phyloP scores from a whole-genome alignment of 768 basidiomycete genomes.

The Chalciporus pseudorubinellus region DNA sequence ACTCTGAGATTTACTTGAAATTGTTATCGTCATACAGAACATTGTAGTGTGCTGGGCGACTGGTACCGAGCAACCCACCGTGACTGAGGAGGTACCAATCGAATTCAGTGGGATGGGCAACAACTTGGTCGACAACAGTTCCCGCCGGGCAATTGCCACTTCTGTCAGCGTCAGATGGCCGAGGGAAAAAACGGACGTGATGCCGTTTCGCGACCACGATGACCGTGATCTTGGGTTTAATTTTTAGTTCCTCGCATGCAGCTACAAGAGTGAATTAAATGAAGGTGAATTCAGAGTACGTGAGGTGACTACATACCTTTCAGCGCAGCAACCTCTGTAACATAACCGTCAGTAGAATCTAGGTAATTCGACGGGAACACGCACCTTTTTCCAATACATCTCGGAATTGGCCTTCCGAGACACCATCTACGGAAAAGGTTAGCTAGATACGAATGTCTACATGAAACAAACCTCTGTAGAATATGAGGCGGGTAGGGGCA shows the following conservation, averaged over 20 bases:
- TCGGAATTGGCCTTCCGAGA: slow-evolving; percentile 55
- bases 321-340: slow-evolving; percentile 55
- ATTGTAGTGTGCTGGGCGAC: slow-evolving; percentile 60
- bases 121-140: slow-evolving; percentile 70
- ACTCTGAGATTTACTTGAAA: slow-evolving; percentile 45
- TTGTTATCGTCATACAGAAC: slow-evolving; percentile 49
- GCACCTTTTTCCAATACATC: slow-evolving; percentile 52
- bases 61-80: slow-evolving; percentile 74
- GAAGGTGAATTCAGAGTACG: neutral
- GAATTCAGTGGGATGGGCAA: slow-evolving; percentile 68
- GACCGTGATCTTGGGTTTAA: slow-evolving; percentile 67
- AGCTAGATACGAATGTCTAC: neutral
- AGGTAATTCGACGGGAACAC: slow-evolving; percentile 6
- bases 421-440: slow-evolving; percentile 40
- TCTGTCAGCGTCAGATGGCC: slow-evolving; percentile 48
- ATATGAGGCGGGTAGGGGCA: slow-evolving; percentile 68
- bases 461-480: slow-evolving; percentile 60
- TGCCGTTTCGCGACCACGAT: slow-evolving; percentile 72
- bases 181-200: slow-evolving; percentile 54
- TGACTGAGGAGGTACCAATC: slow-evolving; percentile 82
- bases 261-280: slow-evolving; percentile 36
- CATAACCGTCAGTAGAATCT: slow-evolving; percentile 1
- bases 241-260: slow-evolving; percentile 58
- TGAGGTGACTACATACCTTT: slow-evolving; percentile 42
- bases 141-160: slow-evolving; percentile 77